Base-by-base conservation (phyloP, 2,329 filamentous ascomycete species). In the Talaromyces sp. region DNA sequence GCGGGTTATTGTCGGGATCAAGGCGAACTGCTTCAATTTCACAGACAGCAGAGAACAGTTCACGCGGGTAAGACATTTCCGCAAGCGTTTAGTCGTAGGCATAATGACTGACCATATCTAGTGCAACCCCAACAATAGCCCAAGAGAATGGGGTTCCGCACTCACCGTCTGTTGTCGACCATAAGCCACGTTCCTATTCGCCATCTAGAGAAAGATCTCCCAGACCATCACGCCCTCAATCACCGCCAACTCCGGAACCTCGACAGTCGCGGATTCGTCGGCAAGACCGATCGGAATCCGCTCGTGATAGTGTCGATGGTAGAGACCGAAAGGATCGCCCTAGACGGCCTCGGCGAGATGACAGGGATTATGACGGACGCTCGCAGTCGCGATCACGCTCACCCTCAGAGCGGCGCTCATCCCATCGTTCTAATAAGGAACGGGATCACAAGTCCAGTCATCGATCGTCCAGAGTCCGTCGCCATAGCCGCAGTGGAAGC, bases 371-470 rank as follows among this genome's bases (percentile, higher is more conserved):
- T 52, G 64, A 16, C 35, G 64, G 24, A 63, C 63, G 19, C 68
- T 81, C 68, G 72, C 56, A 19, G 35, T 82, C 69, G 78, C 83
- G 84, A 60, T 87, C 88, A 0, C 83, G 88, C 56, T 87, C 87
- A 0, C 82, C 89, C 65, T 91, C 90, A 2, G 85, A 84, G 5
- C 81, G 82, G 43, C 86, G 83, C 62, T 83, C 85, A 7, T 82
- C 83, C 58, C 85, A 88, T 70, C 85, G 87, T 67, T 87, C 87
- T 69, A 87, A 85, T 60, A 84, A 83, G 68, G 86, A 90, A 48
- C 82, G 82, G 65, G 83, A 85, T n/a, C 70, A 80, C 35, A 59
- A 64, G 70, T 71, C 76, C 1, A 39, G 39, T 11, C 43, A 66
- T 33, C 61, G 60, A n/a, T 66, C 65, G 14, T 72, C 77, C 69